Evolutionary conservation across 257 asterid genomes (phyloP).

Genomic region (Haberlea rhodopensis): DNA sequence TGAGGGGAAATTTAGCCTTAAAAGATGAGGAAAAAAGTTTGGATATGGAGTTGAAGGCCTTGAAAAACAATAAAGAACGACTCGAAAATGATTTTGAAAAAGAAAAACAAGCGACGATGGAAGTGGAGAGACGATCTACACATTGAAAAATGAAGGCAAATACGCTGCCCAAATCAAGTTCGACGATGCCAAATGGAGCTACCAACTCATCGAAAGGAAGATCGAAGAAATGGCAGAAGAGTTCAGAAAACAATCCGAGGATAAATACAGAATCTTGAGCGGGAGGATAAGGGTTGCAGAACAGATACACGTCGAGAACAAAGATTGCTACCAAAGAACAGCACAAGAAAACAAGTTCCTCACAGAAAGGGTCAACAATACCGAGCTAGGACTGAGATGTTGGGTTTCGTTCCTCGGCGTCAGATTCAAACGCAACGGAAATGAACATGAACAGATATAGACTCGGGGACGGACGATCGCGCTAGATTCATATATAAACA

Average conservation of each 20-base stretch:
- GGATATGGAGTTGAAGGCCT: conserved; percentile 32
- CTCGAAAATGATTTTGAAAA: conserved; percentile 23
- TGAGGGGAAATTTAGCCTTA: conserved; percentile 23
- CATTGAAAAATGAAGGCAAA: conserved; percentile 23
- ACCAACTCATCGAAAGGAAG: conserved; percentile 32
- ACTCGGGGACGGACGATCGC: too few species aligned
- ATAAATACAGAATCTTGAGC: conserved; percentile 40
- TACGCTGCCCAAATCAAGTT: conserved; percentile 22
- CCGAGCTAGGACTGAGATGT: conserved; percentile 23
- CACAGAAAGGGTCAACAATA: conserved; percentile 19
- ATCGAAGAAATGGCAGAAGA: conserved; percentile 48
- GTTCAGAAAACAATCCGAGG: conserved; percentile 39
- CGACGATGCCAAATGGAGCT: conserved; percentile 28
- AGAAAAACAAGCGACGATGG: conserved; percentile 27
- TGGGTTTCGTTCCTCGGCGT: too few species aligned
- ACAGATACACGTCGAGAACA: conserved; percentile 44
- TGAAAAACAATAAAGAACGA: too few species aligned
- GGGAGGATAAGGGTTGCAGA: conserved; percentile 46
- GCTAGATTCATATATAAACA: too few species aligned
- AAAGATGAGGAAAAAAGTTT: conserved; percentile 31
- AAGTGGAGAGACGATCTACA: conserved; percentile 6
- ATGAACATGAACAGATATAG: too few species aligned
- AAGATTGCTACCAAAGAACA: conserved; percentile 34
- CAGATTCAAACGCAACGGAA: too few species aligned
- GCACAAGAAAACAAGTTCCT: conserved; percentile 31